Evolutionary conservation across 2,329 filamentous ascomycete species (phyloP).

Genomic region (Albophoma yamanashiensis): DNA sequence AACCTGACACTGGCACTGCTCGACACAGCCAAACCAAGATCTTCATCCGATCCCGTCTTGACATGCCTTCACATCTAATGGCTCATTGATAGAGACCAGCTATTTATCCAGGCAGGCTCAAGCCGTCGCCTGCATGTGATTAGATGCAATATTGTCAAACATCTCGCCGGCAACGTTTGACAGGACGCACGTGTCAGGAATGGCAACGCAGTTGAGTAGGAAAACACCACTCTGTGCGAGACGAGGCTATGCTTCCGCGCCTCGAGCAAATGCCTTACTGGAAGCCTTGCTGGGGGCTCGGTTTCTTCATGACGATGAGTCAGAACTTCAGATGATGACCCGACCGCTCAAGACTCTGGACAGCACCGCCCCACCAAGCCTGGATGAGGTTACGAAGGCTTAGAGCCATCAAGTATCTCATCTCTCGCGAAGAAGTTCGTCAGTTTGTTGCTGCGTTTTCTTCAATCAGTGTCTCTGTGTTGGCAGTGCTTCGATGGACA

Average conservation of each 20-base stretch:
- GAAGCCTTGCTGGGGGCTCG: neutral
- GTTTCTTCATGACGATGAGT: neutral
- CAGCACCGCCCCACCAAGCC: too few species aligned
- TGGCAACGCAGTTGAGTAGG: neutral
- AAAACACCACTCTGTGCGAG: neutral
- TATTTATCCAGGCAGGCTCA: neutral
- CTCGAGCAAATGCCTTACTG: neutral
- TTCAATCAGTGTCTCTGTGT: too few species aligned
- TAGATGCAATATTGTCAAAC: neutral
- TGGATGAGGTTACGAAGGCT: too few species aligned
- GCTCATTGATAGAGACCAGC: neutral
- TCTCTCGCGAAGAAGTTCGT: too few species aligned
- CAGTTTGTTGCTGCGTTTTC: too few species aligned
- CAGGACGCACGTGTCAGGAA: too few species aligned
- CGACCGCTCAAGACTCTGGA: too few species aligned
- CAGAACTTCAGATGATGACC: too few species aligned
- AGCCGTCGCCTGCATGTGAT: neutral
- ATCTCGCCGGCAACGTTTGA: neutral
- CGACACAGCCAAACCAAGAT: neutral
- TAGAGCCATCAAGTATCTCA: too few species aligned
- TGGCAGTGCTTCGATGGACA: too few species aligned
- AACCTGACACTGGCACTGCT: neutral
- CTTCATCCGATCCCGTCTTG: neutral
- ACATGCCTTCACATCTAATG: neutral
- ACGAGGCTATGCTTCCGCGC: neutral